Percentiles rank a stretch among this genome's conserved stretches.
Evolutionary conservation across 495 filamentous ascomycete genomes (phyloP).

Genomic region (Aspergillus panamensis): DNA sequence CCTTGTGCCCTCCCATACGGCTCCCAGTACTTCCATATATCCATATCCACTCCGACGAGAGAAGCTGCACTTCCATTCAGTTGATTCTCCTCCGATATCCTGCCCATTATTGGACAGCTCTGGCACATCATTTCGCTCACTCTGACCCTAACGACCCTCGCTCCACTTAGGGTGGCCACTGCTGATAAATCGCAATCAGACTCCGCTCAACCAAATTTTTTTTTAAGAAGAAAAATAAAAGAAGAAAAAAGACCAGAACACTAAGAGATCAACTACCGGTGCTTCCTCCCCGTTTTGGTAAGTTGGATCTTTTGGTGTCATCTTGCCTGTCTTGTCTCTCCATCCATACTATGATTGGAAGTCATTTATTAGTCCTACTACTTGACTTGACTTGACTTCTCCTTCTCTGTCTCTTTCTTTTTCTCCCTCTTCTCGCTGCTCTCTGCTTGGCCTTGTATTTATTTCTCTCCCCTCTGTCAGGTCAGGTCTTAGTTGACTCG

Average conservation of each 20-base stretch:
- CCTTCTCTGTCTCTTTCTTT: constrained; percentile 7
- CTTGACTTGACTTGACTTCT: background rate
- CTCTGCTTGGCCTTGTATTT: constrained; percentile 15
- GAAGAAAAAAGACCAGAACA: constrained; percentile 9
- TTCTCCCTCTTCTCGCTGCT: constrained; percentile 10
- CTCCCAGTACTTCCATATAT: background rate
- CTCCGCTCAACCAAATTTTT: constrained; percentile 14
- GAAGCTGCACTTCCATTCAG: too few relatives aligned
- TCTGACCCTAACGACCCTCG: constrained; percentile 11
- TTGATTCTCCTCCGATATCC: too few relatives aligned
- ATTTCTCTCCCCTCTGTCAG: constrained; percentile 25
- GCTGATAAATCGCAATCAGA: constrained; percentile 7
- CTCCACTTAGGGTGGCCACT: constrained; percentile 15
- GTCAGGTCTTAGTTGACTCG: constrained; percentile 20
- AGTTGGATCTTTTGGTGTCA: constrained; percentile 21
- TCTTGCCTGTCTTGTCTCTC: constrained; percentile 19
- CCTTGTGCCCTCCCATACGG: background rate
- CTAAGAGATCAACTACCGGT: constrained; percentile 22
- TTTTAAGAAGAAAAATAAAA: constrained; percentile 14
- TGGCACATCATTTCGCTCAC: constrained; percentile 14
- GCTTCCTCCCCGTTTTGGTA: constrained; percentile 23
- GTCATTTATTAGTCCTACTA: too few relatives aligned
- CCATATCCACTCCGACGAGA: too few relatives aligned
- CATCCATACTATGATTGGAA: constrained; percentile 11
- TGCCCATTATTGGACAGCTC: too few relatives aligned